phyloP scores from a whole-genome alignment of 768 basidiomycete genomes.

The Leccinum disarticulatum region DNA sequence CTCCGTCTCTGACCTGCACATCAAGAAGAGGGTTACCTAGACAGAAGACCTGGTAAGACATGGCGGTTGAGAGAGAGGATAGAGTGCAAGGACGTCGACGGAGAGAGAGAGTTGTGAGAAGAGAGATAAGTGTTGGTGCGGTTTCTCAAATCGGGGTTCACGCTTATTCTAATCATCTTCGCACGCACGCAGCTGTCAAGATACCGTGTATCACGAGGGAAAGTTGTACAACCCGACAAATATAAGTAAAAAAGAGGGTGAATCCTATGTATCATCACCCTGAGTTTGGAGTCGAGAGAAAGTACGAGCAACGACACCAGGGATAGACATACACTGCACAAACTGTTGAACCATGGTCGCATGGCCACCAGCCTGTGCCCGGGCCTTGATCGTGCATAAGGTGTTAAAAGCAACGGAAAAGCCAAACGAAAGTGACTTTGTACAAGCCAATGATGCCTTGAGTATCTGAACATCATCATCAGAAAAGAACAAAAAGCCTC shows the following conservation, averaged over 20 bases:
- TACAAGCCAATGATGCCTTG: slow-evolving; percentile 61
- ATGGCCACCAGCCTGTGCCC: slow-evolving; percentile 25
- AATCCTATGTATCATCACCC: slow-evolving; percentile 6
- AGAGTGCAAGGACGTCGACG: slow-evolving; percentile 14
- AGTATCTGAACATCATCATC: slow-evolving; percentile 36
- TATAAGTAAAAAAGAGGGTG: background rate
- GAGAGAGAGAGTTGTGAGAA: slow-evolving; percentile 11
- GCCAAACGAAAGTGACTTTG: slow-evolving; percentile 37
- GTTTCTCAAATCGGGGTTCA: slow-evolving; percentile 5
- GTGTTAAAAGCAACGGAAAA: slow-evolving; percentile 54
- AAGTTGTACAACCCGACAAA: background rate
- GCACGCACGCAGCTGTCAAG: background rate
- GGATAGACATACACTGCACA: slow-evolving; percentile 25
- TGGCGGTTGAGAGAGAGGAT: slow-evolving; percentile 31
- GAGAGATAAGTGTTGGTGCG: background rate
- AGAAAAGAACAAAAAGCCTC: slow-evolving; percentile 21
- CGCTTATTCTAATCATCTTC: background rate
- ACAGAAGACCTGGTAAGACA: slow-evolving; percentile 74
- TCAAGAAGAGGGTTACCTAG: slow-evolving; percentile 97
- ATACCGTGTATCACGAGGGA: background rate
- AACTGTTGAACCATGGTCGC: slow-evolving; percentile 24
- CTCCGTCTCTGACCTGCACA: slow-evolving; percentile 88
- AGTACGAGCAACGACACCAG: slow-evolving; percentile 16
- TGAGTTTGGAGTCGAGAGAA: slow-evolving; percentile 17
- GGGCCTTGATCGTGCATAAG: slow-evolving; percentile 58